Base-by-base conservation (phyloP, 192 early-diverging fungal genomes). In the Podila epicladia region DNA sequence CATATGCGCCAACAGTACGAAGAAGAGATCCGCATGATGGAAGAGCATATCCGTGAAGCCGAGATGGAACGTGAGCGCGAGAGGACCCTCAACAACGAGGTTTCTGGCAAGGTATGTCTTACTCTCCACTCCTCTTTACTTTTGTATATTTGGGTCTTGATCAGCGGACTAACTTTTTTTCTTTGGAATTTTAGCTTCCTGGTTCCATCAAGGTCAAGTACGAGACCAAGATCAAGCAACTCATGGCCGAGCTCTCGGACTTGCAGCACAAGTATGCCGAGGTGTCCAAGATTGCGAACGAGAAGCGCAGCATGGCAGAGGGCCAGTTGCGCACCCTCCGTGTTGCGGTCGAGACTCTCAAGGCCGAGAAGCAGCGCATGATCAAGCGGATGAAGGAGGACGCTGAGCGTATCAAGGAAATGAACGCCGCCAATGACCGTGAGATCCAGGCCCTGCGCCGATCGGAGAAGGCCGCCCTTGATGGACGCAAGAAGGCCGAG, bases 291-390 rank as follows among this genome's bases (percentile, higher is more conserved):
- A 65, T 86, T 15, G 86, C 85, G 67, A 84, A 86, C 6, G 72
- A 76, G 13, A 83, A 82, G 19, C 85, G 88, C 24, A 87, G 74
- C 35, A 68, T 89, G 62, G 85, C 89, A 38, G 93, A 93, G 53
- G 85, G 82, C 11, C 75, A 92, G 31, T 85, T 92, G 15, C 86
- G 87, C 37, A 89, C 87, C 4, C 80, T 95, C 41, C 86, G 86
- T 62, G 85, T 86, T 11, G 93, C 91, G 35, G 90, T 96, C 24
- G 89, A 92, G 67, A 84, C 88, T 15, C 84, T 94, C 31, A 94
- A 93, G 72, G 80, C 84, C 32, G 94, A 96, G 75, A 96, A 96
- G 75, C 67, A 90, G 19, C 84, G 89, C 15, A 91, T 95, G 89
- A 71, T 94, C 60, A 92, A 91, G 67, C 88, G 93, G 17, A 91